These are phyloP conservation scores for Phellinidium pouzarii DNA, from an alignment of 1,284 basidiomycete species.

Conservation along the genomic window DNA sequence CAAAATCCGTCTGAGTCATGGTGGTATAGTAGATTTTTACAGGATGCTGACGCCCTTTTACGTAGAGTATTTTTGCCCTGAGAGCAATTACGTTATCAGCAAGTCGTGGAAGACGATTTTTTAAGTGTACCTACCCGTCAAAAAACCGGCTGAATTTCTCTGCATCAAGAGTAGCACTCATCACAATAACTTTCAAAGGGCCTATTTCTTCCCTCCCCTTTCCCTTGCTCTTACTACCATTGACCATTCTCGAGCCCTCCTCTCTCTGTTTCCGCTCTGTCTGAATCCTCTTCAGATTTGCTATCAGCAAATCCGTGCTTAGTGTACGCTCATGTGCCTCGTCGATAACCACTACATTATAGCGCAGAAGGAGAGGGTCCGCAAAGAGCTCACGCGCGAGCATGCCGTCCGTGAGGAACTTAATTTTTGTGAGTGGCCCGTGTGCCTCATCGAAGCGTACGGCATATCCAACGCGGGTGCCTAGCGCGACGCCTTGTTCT, in stretches of 20 bases:
- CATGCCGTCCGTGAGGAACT: slow-evolving; percentile 97
- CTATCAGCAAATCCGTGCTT: slow-evolving; percentile 90
- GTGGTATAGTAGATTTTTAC: slow-evolving; percentile 76
- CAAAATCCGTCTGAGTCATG: slow-evolving; percentile 75
- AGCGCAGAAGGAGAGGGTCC: slow-evolving; percentile 72
- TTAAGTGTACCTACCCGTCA: slow-evolving; percentile 48
- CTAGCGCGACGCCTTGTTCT: slow-evolving; percentile 71
- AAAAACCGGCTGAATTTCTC: slow-evolving; percentile 91
- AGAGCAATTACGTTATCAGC: slow-evolving; percentile 1
- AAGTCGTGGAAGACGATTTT: background rate
- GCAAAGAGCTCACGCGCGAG: slow-evolving; percentile 85
- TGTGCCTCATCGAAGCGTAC: slow-evolving; percentile 92
- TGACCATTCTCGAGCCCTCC: slow-evolving; percentile 23
- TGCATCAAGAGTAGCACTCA: slow-evolving; percentile 96
- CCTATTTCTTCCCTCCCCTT: slow-evolving; percentile 32
- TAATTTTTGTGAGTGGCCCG: slow-evolving; percentile 69
- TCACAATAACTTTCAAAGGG: slow-evolving; percentile 87
- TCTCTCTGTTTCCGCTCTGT: slow-evolving; percentile 50
- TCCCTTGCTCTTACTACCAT: slow-evolving; percentile 27
- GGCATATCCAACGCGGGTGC: slow-evolving; percentile 82
- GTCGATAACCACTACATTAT: slow-evolving; percentile 90
- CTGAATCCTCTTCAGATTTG: slow-evolving; percentile 86
- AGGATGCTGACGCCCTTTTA: slow-evolving; percentile 91
- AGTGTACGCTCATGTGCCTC: slow-evolving; percentile 97
- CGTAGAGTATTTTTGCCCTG: slow-evolving; percentile 82